These are phyloP conservation scores for Gaertneriomyces sp. DNA, from an alignment of 192 early-diverging fungal species.

Conservation along the genomic window DNA sequence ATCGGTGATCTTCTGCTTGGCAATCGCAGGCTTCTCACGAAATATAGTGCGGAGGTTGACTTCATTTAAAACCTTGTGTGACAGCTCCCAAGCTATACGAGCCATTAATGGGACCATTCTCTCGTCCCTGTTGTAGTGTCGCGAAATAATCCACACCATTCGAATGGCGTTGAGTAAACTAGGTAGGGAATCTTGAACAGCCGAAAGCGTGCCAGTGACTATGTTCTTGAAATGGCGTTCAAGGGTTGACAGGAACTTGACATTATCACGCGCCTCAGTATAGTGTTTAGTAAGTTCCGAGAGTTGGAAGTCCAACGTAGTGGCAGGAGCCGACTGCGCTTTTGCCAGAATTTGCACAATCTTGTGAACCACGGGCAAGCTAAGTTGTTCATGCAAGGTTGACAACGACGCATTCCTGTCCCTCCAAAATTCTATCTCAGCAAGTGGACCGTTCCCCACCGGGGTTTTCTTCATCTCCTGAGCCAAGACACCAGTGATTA, in stretches of 20 bases:
- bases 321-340: conserved; percentile 38
- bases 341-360: conserved; percentile 48
- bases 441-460: conserved; percentile 54
- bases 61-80: conserved; percentile 55
- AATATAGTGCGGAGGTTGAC: conserved; percentile 58
- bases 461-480: conserved; percentile 52
- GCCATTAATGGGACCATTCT: conserved; percentile 64
- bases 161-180: conserved; percentile 58
- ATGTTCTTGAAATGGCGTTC: conserved; percentile 66
- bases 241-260: conserved; percentile 61
- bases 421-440: conserved; percentile 64
- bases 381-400: conserved; percentile 57
- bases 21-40: conserved; percentile 43
- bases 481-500: conserved; percentile 43
- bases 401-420: conserved; percentile 54
- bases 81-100: conserved; percentile 59
- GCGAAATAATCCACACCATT: conserved; percentile 68
- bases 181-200: conserved; percentile 56
- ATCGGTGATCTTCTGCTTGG: conserved; percentile 57
- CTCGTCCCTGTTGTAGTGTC: conserved; percentile 65
- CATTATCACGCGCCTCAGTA: conserved; percentile 64
- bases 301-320: conserved; percentile 55
- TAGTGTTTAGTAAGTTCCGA: conserved; percentile 56
- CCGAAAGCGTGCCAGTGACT: conserved; percentile 46
- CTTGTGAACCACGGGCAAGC: conserved; percentile 54